Evolutionary conservation across 805 yeast genomes (phyloP).

Genomic region (Pichia scutulata): DNA sequence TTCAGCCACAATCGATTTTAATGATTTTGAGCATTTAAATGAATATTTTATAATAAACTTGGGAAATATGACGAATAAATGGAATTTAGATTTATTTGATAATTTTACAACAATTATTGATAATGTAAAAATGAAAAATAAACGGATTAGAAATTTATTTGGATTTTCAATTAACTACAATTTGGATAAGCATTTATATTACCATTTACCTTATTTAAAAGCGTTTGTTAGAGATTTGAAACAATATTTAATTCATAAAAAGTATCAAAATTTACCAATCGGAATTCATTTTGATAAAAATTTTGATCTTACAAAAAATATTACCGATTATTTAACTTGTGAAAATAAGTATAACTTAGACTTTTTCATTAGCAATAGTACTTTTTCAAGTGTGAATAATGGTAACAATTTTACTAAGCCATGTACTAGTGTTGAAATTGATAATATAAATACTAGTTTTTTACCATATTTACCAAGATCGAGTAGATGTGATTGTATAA

Average conservation of each 20-base stretch:
- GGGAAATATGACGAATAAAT: conserved; percentile 1
- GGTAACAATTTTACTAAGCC: not conserved
- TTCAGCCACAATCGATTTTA: not conserved
- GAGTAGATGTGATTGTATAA: conserved; percentile 38
- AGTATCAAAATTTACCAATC: conserved; percentile 31
- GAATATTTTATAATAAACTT: not conserved
- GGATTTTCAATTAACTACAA: conserved; percentile 92
- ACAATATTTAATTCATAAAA: conserved; percentile 43
- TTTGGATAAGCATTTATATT: conserved; percentile 64
- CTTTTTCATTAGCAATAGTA: not conserved
- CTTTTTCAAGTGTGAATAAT: not conserved
- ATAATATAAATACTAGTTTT: not conserved
- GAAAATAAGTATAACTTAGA: conserved; percentile 4
- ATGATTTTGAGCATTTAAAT: not conserved
- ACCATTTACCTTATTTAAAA: conserved; percentile 72
- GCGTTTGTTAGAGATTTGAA: conserved; percentile 86
- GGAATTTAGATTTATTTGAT: conserved; percentile 37
- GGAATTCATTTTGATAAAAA: conserved; percentile 21
- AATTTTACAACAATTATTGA: conserved; percentile 76
- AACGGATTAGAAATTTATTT: conserved; percentile 62
- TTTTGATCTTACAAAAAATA: not conserved
- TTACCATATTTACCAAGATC: conserved; percentile 37
- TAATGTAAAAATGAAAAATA: conserved; percentile 32
- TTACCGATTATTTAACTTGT: conserved; percentile 13
- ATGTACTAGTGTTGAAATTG: not conserved